A percentile compares a stretch with the other conserved stretches of the same genome.
Conservation (phyloP, 305 asterid species). For the Salvia sclarea region DNA sequence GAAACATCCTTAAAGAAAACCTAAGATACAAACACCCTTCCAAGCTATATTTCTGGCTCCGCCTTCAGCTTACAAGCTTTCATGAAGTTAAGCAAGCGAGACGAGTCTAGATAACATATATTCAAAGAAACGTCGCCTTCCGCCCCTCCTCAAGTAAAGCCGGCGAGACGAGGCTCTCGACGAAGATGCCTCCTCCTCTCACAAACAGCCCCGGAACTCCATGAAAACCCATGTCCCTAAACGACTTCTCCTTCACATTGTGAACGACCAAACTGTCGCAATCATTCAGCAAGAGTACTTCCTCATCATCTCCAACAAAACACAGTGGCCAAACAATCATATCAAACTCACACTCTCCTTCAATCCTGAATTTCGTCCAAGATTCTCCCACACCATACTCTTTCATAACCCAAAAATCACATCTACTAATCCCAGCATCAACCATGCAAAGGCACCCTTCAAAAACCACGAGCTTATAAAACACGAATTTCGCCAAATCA, state of each 20-base stretch:
- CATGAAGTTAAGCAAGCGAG: too few species aligned
- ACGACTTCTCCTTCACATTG: constrained; percentile 17
- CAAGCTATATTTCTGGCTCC: too few species aligned
- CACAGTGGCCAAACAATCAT: constrained; percentile 35
- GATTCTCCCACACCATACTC: constrained; percentile 48
- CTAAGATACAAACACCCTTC: too few species aligned
- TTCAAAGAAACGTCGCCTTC: too few species aligned
- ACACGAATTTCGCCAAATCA: constrained; percentile 19
- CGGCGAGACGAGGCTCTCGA: constrained; percentile 37
- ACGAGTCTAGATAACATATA: too few species aligned
- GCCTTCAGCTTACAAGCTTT: too few species aligned
- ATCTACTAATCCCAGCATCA: neutral
- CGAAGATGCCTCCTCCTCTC: constrained; percentile 32
- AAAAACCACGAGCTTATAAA: constrained; percentile 33
- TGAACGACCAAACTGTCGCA: constrained; percentile 30
- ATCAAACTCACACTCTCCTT: neutral
- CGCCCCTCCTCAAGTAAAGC: too few species aligned
- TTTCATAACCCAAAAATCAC: constrained; percentile 61
- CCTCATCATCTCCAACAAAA: constrained; percentile 39
- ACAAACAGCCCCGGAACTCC: constrained; percentile 24
- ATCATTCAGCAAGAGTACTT: constrained; percentile 33
- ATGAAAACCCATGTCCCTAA: constrained; percentile 33
- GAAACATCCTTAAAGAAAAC: too few species aligned
- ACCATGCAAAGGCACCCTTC: constrained; percentile 48
- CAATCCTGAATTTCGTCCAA: constrained; percentile 36